phyloP scores from a whole-genome alignment of 495 filamentous ascomycete genomes.

The Oidiodendron maius region DNA sequence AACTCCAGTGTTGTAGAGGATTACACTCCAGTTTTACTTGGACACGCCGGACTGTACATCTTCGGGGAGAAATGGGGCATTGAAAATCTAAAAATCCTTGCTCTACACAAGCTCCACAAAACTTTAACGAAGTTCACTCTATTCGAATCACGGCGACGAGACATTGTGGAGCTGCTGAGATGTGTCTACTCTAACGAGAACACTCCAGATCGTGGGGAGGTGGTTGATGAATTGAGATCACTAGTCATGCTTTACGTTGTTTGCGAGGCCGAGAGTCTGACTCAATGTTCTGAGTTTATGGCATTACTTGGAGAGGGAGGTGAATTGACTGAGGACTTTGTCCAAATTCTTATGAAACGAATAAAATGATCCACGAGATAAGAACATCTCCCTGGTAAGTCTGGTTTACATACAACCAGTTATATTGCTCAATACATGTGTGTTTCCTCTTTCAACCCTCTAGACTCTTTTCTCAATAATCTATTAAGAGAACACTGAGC shows the following conservation, averaged over 20 bases:
- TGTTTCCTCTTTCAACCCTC: too few species aligned
- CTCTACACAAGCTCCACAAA: constrained; percentile 9
- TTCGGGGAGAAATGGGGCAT: constrained; percentile 17
- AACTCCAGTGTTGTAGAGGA: constrained; percentile 20
- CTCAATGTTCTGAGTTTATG: constrained; percentile 23
- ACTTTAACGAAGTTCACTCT: constrained; percentile 6
- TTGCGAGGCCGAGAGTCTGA: constrained; percentile 26
- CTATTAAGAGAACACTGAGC: too few species aligned
- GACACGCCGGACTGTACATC: constrained; percentile 13
- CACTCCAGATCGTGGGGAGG: too few species aligned
- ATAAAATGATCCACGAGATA: constrained; percentile 1
- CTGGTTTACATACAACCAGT: too few species aligned
- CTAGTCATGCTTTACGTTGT: constrained; percentile 23
- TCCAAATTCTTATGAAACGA: constrained; percentile 20
- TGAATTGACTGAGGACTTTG: constrained; percentile 15
- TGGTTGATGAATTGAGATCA: constrained; percentile 20
- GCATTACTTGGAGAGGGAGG: constrained; percentile 21
- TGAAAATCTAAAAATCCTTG: constrained; percentile 8
- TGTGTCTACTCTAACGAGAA: constrained; percentile 27
- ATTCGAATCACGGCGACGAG: constrained; percentile 18
- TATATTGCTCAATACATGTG: too few species aligned
- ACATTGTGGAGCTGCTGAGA: constrained; percentile 29
- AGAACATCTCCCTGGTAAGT: too few species aligned
- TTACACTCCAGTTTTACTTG: constrained; percentile 28
- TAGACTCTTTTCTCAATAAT: too few species aligned